Percentiles rank a stretch among this genome's conserved stretches.
These are phyloP conservation scores for Trametes gibbosa DNA, from an alignment of 768 basidiomycete genomes.

Conservation along the genomic window DNA sequence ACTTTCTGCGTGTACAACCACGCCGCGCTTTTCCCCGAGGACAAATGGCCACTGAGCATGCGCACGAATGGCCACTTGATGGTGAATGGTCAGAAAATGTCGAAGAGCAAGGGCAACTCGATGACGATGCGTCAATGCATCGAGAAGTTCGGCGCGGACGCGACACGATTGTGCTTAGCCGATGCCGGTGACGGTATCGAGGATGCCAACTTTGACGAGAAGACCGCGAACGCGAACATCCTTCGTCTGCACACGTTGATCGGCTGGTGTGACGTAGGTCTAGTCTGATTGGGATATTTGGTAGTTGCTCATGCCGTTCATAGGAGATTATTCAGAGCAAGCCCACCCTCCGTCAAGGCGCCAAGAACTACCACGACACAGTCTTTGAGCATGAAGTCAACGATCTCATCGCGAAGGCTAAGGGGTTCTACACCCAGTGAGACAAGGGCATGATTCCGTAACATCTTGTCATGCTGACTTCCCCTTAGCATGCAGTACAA, in stretches of 20 bases:
- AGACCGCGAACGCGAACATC: constrained; percentile 96
- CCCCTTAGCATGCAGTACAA: constrained; percentile 85
- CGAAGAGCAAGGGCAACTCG: constrained; percentile 94
- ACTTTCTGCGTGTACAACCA: constrained; percentile 95
- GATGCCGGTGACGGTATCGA: constrained; percentile 97
- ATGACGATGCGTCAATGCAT: constrained; percentile 87
- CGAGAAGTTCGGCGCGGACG: constrained; percentile 95
- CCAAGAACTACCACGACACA: constrained; percentile 77
- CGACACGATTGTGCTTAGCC: constrained; percentile 86
- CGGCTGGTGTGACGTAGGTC: constrained; percentile 83
- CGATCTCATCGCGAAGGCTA: constrained; percentile 77
- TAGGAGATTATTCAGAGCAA: constrained; percentile 82
- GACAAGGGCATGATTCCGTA: constrained; percentile 28
- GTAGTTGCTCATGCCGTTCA: neutral
- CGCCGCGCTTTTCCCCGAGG: constrained; percentile 86
- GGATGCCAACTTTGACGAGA: constrained; percentile 99
- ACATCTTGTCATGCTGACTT: neutral
- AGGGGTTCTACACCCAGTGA: constrained; percentile 78
- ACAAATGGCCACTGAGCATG: constrained; percentile 90
- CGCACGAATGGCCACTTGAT: constrained; percentile 95
- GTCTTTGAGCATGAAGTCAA: constrained; percentile 93
- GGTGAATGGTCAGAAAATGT: constrained; percentile 99
- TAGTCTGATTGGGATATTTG: neutral
- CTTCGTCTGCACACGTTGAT: constrained; percentile 87
- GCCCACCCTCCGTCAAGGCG: constrained; percentile 69